Percentiles rank a stretch among this genome's conserved stretches.
Conservation (phyloP, 805 yeast species). For the Candida morakotiae region DNA sequence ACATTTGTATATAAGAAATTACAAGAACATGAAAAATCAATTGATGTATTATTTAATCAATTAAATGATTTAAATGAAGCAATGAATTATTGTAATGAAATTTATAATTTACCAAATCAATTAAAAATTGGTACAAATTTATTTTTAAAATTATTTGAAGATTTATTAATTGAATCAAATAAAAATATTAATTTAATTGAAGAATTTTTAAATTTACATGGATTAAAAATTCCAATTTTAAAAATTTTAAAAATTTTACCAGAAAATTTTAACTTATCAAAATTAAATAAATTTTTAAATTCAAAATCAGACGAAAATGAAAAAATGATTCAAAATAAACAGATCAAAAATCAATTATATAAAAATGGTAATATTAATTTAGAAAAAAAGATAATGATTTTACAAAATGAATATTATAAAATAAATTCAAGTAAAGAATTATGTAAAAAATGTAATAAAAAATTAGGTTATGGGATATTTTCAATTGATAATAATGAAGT, state of each 20-base stretch:
- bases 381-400: constrained; percentile 38
- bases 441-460: constrained; percentile 61
- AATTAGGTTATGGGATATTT: constrained; percentile 51
- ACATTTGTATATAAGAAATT: constrained; percentile 57
- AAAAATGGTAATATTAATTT: constrained; percentile 51
- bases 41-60: constrained; percentile 57
- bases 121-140: constrained; percentile 36
- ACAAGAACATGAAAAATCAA: constrained; percentile 58
- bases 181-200: constrained; percentile 36
- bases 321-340: constrained; percentile 33
- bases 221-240: constrained; percentile 43
- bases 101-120: constrained; percentile 33
- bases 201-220: constrained; percentile 39
- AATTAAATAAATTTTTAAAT: constrained; percentile 42
- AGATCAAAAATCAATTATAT: constrained; percentile 45
- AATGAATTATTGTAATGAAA: constrained; percentile 52
- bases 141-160: constrained; percentile 49
- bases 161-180: constrained; percentile 36
- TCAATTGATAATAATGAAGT: constrained; percentile 43
- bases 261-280: constrained; percentile 39
- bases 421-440: constrained; percentile 36
- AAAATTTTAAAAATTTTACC: constrained; percentile 53
- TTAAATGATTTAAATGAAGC: constrained; percentile 57
- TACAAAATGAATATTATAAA: constrained; percentile 31
- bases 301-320: constrained; percentile 40